Evolutionary conservation across 345 rosid species (phyloP).

Genomic region (Sisymbrium irio): DNA sequence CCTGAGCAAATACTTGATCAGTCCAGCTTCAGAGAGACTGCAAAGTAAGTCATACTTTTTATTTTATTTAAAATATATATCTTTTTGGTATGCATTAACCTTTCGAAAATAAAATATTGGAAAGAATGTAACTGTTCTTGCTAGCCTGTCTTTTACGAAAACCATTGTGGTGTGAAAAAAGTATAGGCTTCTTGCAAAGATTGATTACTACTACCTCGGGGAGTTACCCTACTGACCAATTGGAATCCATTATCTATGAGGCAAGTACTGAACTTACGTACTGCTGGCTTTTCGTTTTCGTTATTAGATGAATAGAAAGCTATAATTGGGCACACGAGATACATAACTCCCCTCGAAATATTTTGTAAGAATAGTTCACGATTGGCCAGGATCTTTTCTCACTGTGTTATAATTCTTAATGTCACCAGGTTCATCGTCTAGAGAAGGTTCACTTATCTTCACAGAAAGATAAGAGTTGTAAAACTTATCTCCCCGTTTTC

Average conservation of each 20-base stretch:
- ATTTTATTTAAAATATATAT: no score
- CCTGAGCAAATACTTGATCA: conserved; percentile 83
- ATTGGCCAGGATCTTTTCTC: conserved; percentile 1
- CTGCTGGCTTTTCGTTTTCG: not conserved
- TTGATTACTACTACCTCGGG: conserved; percentile 69
- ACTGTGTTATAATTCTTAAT: not conserved
- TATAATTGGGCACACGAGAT: not conserved
- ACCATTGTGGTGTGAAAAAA: conserved; percentile 75
- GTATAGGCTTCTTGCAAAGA: conserved; percentile 59
- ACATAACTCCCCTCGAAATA: not conserved
- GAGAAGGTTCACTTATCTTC: no score
- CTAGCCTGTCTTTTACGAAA: conserved; percentile 46
- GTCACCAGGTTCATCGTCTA: no score
- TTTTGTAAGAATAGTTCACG: not conserved
- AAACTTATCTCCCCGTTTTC: no score
- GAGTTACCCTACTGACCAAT: conserved; percentile 77
- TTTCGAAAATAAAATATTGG: not conserved
- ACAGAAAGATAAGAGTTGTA: no score
- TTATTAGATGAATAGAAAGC: not conserved
- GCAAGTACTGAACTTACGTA: conserved; percentile 27
- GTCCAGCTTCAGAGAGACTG: conserved; percentile 53
- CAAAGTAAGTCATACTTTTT: conserved; percentile 39
- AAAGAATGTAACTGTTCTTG: not conserved
- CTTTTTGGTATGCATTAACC: not conserved
- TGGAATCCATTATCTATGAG: conserved; percentile 71